Conservation (phyloP, 1,284 basidiomycete species). For the Malassezia yamatoensis region DNA sequence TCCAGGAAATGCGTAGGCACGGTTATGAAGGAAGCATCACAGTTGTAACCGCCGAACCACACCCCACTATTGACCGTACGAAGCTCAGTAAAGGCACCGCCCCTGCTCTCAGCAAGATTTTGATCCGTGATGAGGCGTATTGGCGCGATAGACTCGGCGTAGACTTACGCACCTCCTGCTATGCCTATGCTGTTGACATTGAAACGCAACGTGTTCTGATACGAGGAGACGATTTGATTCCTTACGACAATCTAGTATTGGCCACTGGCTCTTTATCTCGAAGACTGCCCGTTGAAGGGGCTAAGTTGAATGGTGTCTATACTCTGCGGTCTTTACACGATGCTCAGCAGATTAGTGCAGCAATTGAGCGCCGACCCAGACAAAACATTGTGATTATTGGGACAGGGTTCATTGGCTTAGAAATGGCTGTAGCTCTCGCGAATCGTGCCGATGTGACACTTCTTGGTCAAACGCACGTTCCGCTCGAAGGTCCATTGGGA, state of each 20-base stretch:
- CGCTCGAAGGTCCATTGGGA: conserved; percentile 72
- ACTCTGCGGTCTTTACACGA: conserved; percentile 66
- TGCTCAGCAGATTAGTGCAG: conserved; percentile 64
- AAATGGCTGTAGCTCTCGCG: conserved; percentile 65
- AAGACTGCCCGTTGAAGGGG: conserved; percentile 67
- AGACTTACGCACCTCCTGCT: conserved; percentile 59
- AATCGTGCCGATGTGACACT: conserved; percentile 64
- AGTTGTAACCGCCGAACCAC: conserved; percentile 65
- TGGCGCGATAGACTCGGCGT: conserved; percentile 72
- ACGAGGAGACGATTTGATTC: conserved; percentile 37
- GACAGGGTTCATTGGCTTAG: conserved; percentile 87
- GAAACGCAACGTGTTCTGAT: conserved; percentile 44
- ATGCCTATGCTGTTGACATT: conserved; percentile 28
- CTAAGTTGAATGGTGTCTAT: conserved; percentile 66
- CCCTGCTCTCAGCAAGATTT: conserved; percentile 65
- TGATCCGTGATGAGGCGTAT: conserved; percentile 63
- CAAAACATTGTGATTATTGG: conserved; percentile 75
- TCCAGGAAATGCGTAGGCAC: conserved; percentile 74
- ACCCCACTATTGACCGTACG: conserved; percentile 79
- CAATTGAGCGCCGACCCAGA: conserved; percentile 50
- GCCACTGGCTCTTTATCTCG: conserved; percentile 51
- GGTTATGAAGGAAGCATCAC: conserved; percentile 69
- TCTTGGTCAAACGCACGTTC: conserved; percentile 72
- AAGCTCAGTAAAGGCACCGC: conserved; percentile 80
- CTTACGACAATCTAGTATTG: conserved; percentile 49